Evolutionary conservation across 371 early-diverging fungal genomes (phyloP).

Genomic region (Ecytonucleospora hepatopenaei): DNA sequence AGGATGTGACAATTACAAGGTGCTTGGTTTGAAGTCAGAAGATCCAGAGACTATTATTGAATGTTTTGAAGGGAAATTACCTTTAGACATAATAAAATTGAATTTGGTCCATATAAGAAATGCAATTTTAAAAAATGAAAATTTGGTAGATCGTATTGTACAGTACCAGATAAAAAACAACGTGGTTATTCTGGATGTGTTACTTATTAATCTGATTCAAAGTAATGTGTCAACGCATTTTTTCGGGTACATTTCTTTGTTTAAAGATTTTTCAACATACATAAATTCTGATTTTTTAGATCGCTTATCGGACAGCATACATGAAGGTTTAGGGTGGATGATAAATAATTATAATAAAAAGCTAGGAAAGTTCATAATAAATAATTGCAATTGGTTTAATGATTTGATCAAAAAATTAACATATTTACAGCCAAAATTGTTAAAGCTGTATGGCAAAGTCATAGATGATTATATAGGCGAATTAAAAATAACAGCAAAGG

Average conservation of each 20-base stretch:
- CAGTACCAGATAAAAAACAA: constrained; percentile 30
- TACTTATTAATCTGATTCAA: constrained; percentile 34
- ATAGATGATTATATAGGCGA: constrained; percentile 25
- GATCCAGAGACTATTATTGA: constrained; percentile 26
- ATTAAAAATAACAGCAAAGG: constrained; percentile 13
- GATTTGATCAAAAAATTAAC: constrained; percentile 14
- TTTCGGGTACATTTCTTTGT: constrained; percentile 37
- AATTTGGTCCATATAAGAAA: constrained; percentile 31
- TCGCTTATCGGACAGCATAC: constrained; percentile 29
- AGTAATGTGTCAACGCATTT: constrained; percentile 9
- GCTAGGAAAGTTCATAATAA: constrained; percentile 33
- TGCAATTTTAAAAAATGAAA: constrained; percentile 27
- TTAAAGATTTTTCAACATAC: constrained; percentile 44
- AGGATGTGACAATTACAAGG: constrained; percentile 4
- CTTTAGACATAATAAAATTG: constrained; percentile 7
- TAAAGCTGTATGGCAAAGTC: constrained; percentile 34
- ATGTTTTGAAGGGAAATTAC: constrained; percentile 25
- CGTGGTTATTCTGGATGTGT: constrained; percentile 26
- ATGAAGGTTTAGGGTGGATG: constrained; percentile 33
- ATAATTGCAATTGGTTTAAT: constrained; percentile 43
- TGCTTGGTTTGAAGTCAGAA: constrained; percentile 38
- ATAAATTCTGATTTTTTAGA: constrained; percentile 45
- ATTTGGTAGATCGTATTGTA: constrained; percentile 21
- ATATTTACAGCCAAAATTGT: constrained; percentile 1
- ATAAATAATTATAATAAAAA: constrained; percentile 10